Conservation (phyloP, 2,329 filamentous ascomycete genomes). For the Lachnellula arida region DNA sequence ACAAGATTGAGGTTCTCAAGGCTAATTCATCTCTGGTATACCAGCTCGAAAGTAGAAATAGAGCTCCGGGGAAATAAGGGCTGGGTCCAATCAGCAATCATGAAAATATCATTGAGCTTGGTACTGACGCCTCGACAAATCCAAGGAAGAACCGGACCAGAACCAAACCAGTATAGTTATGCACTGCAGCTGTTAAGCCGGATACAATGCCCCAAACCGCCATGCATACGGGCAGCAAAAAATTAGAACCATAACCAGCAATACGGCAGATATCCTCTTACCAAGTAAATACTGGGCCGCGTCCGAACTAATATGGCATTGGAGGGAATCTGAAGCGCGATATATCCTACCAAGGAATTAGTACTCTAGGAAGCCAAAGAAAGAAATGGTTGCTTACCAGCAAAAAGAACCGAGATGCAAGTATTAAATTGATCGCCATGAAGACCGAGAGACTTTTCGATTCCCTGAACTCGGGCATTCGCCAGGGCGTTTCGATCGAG, state of each 20-base stretch:
- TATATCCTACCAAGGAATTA: constrained; percentile 26
- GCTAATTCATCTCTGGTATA: constrained; percentile 48
- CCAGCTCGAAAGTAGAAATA: constrained; percentile 49
- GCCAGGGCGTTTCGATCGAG: constrained; percentile 31
- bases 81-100: background rate
- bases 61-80: constrained; percentile 37
- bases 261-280: constrained; percentile 34
- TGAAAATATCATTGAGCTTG: background rate
- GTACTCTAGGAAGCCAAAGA: too few relatives aligned
- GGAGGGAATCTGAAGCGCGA: constrained; percentile 34
- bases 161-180: constrained; percentile 24
- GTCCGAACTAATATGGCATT: constrained; percentile 36
- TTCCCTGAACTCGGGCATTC: constrained; percentile 17
- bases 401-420: constrained; percentile 21
- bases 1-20: constrained; percentile 41
- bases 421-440: constrained; percentile 37
- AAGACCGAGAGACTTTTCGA: constrained; percentile 29
- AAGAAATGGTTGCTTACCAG: constrained; percentile 14
- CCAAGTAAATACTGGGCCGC: constrained; percentile 27
- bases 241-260: background rate
- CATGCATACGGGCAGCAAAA: background rate
- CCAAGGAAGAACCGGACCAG: constrained; percentile 31
- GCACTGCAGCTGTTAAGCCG: constrained; percentile 40
- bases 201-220: constrained; percentile 29
- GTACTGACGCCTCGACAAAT: constrained; percentile 33